Percentiles rank a stretch among this genome's conserved stretches.
phyloP scores from a whole-genome alignment of 345 rosid genomes.

The Lumnitzera littorea region DNA sequence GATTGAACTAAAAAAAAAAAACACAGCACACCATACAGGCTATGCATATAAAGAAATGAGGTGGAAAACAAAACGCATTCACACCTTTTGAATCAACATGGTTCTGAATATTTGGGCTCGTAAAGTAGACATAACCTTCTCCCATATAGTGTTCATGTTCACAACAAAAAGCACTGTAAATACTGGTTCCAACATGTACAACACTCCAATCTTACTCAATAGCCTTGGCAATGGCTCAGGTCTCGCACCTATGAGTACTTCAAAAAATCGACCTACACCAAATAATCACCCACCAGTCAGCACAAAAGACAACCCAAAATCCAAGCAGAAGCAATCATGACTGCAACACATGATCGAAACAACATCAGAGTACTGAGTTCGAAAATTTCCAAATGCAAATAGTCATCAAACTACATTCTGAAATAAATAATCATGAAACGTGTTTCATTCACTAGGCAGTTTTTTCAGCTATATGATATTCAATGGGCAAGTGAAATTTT shows the following conservation, averaged over 20 bases:
- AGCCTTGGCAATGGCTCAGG: conserved; percentile 74
- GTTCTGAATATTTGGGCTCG: conserved; percentile 78
- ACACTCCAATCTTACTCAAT: conserved; percentile 56
- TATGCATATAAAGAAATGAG: neutral
- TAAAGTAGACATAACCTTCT: conserved; percentile 71
- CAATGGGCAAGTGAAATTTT: too few relatives aligned
- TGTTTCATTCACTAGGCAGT: too few relatives aligned
- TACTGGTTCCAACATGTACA: conserved; percentile 76
- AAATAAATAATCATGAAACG: too few relatives aligned
- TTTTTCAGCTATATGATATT: too few relatives aligned
- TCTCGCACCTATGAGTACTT: conserved; percentile 68
- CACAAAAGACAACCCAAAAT: neutral
- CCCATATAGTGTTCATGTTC: conserved; percentile 73
- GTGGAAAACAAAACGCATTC: neutral
- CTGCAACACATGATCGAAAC: neutral
- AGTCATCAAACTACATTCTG: too few relatives aligned
- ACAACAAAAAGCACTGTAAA: conserved; percentile 72
- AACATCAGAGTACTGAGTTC: neutral
- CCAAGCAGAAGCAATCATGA: neutral
- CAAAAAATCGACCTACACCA: conserved; percentile 67
- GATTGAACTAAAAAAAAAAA: neutral
- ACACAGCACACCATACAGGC: neutral
- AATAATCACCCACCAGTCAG: neutral
- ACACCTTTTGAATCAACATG: conserved; percentile 79
- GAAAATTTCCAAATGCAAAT: too few relatives aligned